A percentile compares a stretch with the other conserved stretches of the same genome.
These are phyloP conservation scores for Vaccinium myrtillus DNA, from an alignment of 148 eudicot species.

Conservation along the genomic window DNA sequence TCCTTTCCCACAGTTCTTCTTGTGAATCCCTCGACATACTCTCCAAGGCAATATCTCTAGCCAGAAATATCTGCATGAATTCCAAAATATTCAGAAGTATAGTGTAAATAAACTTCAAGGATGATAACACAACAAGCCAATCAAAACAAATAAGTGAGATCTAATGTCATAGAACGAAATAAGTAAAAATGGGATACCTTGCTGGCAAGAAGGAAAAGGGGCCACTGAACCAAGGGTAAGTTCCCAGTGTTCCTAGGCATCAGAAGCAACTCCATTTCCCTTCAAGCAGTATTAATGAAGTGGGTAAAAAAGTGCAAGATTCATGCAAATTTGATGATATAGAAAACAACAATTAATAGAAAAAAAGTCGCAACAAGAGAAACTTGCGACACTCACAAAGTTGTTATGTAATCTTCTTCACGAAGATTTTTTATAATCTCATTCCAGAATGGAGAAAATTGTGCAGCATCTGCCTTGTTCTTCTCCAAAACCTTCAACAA, in stretches of 20 bases:
- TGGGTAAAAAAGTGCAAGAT: constrained; percentile 8
- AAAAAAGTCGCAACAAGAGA: constrained; percentile 13
- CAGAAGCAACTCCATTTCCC: constrained; percentile 92
- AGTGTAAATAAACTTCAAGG: background rate
- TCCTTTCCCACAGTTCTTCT: constrained; percentile 88
- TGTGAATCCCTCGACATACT: constrained; percentile 50
- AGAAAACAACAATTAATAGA: background rate
- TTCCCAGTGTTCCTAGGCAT: constrained; percentile 83
- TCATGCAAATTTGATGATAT: background rate
- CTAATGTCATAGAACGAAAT: background rate
- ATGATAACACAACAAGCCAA: background rate
- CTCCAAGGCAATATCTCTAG: constrained; percentile 86
- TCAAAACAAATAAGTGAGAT: too few species aligned
- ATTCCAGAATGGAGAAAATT: constrained; percentile 96
- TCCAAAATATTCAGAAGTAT: background rate
- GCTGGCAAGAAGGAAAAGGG: constrained; percentile 97
- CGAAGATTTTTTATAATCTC: constrained; percentile 85
- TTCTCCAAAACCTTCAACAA: constrained; percentile 56
- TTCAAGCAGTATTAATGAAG: constrained; percentile 18
- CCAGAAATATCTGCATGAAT: constrained; percentile 69
- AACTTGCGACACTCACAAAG: constrained; percentile 45
- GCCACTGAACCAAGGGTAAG: constrained; percentile 96
- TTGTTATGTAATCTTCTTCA: constrained; percentile 83
- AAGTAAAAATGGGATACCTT: constrained; percentile 46
- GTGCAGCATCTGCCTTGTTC: constrained; percentile 74